phyloP scores from a whole-genome alignment of 164 flowering plant genomes.

The Piper longum region DNA sequence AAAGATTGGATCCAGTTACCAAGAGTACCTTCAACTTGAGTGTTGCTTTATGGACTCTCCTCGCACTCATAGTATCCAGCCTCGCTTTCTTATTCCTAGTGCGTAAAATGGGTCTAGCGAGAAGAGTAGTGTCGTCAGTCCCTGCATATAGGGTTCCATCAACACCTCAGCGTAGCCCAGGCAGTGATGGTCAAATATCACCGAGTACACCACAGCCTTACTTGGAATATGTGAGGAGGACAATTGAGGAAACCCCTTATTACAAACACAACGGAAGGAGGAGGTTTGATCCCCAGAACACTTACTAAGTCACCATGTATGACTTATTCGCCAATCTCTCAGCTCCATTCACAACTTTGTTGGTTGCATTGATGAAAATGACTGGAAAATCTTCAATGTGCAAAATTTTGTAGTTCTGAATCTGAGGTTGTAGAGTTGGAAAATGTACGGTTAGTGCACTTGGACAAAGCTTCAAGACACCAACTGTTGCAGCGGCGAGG shows the following conservation, averaged over 20 bases:
- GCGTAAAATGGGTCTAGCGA: constrained; percentile 21
- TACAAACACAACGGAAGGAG: constrained; percentile 51
- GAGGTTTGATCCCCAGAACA: constrained; percentile 66
- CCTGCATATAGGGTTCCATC: constrained; percentile 21
- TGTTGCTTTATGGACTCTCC: constrained; percentile 12
- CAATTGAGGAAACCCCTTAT: constrained; percentile 90
- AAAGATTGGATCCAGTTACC: constrained; percentile 7
- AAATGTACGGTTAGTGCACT: too few species aligned
- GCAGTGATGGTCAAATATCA: constrained; percentile 24
- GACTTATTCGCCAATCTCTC: neutral
- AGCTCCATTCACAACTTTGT: neutral
- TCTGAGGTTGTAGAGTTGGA: too few species aligned
- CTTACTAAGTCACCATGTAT: constrained; percentile 22
- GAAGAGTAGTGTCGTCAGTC: constrained; percentile 15
- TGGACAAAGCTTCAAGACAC: too few species aligned
- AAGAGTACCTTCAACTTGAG: constrained; percentile 15
- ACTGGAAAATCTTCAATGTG: neutral
- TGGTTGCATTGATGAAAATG: neutral
- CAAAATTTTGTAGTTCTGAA: neutral
- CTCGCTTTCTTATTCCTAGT: constrained; percentile 14
- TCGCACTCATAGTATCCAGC: constrained; percentile 16
- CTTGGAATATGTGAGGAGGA: constrained; percentile 72
- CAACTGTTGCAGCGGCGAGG: too few species aligned
- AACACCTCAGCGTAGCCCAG: constrained; percentile 36
- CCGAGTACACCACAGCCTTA: constrained; percentile 81